Base-by-base conservation (phyloP, 2,329 filamentous ascomycete genomes). In the Xylariales sp. region DNA sequence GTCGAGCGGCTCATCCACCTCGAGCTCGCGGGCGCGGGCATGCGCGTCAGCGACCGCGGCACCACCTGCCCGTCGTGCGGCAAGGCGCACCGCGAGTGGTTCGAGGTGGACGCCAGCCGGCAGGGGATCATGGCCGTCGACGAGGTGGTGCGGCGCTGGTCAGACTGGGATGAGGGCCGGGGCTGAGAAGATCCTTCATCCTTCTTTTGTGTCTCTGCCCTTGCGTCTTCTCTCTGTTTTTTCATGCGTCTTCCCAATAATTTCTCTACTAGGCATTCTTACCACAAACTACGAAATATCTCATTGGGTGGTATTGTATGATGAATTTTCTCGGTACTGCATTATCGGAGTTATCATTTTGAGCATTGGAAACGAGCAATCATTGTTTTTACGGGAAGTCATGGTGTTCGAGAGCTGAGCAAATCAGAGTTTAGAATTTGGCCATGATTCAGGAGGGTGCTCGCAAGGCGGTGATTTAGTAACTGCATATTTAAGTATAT, bases 1-100 rank as follows among this genome's bases (percentile, higher is more conserved):
- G 88, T 97, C 10, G 93, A 98, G 67, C 74, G 89, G 18, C 64
- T 98, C 41, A 84, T 97, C 30, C 93, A 98, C 60, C 68, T 97
- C 12, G 93, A 98, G 64, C 73, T 97, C n/a, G 72, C 71, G 61
- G 61, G 81, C 65, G 41, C 80, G 72, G 66, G 76, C 2, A 46
- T 80, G 43, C 65, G 78, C 43, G 56, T 72, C 51, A 61, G 65
- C 39, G 63, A 80, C 59, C 61, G 64, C 32, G 67, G 62, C 14
- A 76, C 76, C 37, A 76, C 76, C 37, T 98, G 93, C 53, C 70
- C 71, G 5, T 75, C 80, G 2, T 98, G 93, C 56, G 89, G 89
- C 2, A 82, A 81, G 54, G 83, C 88, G 51, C 93, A 98, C 61
- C 72, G 83, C 37, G 93, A 98, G 65, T 98, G 91, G 91, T 98